Percentiles rank a stretch among this genome's conserved stretches.
Evolutionary conservation across 2,329 filamentous ascomycete species (phyloP).

Genomic region (Scedosporium boydii): DNA sequence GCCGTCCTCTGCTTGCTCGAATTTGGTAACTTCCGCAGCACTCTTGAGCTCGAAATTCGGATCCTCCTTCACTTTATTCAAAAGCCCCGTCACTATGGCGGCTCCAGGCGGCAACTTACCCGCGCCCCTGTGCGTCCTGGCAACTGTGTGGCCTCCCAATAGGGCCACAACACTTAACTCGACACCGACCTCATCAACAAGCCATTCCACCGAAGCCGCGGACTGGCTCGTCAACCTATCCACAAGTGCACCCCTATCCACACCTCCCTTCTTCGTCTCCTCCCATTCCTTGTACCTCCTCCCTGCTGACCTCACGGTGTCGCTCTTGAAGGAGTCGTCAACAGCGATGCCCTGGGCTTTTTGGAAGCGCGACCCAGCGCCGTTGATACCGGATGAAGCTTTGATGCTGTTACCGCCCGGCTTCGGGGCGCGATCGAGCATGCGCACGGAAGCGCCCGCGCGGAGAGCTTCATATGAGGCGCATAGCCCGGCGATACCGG

Average conservation of each 20-base stretch:
- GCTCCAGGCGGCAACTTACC: conserved; percentile 48
- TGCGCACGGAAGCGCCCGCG: conserved; percentile 39
- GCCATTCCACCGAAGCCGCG: conserved; percentile 42
- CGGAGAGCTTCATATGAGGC: conserved; percentile 47
- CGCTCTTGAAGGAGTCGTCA: conserved; percentile 37
- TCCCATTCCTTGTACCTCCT: conserved; percentile 19
- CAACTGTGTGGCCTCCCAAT: conserved; percentile 47
- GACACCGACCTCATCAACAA: conserved; percentile 45
- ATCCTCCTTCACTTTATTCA: conserved; percentile 39
- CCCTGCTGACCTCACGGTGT: conserved; percentile 50
- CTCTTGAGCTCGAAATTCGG: conserved; percentile 42
- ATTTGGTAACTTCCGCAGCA: conserved; percentile 39
- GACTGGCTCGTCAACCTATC: conserved; percentile 37
- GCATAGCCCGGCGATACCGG: conserved; percentile 53
- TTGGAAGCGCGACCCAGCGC: conserved; percentile 50
- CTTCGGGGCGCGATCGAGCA: conserved; percentile 50
- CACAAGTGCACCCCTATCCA: conserved; percentile 35
- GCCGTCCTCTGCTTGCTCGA: conserved; percentile 25
- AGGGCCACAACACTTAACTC: conserved; percentile 49
- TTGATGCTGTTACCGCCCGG: conserved; percentile 59
- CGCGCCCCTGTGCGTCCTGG: conserved; percentile 48
- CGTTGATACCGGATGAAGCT: conserved; percentile 58
- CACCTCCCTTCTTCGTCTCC: conserved; percentile 12
- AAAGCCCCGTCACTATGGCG: conserved; percentile 44
- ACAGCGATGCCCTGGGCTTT: conserved; percentile 20